A percentile compares a stretch with the other conserved stretches of the same genome.
Evolutionary conservation across 768 basidiomycete genomes (phyloP).

Genomic region (Chalciporus sphaerocephalus): DNA sequence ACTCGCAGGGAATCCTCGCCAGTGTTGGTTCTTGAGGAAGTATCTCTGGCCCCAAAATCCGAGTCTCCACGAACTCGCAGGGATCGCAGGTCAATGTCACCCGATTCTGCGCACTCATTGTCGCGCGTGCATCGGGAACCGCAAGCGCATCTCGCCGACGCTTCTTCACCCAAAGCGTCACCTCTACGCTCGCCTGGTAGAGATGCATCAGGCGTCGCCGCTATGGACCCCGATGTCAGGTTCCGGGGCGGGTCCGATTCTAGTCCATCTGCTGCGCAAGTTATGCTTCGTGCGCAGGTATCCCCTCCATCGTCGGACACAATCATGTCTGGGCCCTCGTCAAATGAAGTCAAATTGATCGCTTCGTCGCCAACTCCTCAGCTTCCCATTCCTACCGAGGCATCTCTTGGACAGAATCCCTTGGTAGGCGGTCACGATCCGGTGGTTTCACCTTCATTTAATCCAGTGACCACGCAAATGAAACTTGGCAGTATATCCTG

Average conservation of each 20-base stretch:
- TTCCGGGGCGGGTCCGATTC: background rate
- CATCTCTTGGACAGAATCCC: slow-evolving; percentile 1
- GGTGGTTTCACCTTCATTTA: background rate
- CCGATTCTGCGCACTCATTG: background rate
- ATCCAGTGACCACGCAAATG: slow-evolving; percentile 2
- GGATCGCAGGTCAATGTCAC: background rate
- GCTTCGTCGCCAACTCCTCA: background rate
- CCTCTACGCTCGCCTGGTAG: background rate
- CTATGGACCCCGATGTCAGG: slow-evolving; percentile 3
- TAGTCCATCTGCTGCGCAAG: background rate
- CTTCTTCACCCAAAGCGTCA: background rate
- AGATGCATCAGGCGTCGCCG: slow-evolving; percentile 4
- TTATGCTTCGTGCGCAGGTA: background rate
- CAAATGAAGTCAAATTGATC: background rate
- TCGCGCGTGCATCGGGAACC: background rate
- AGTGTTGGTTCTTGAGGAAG: background rate
- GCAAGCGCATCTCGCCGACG: background rate
- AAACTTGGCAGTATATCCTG: slow-evolving; percentile 14
- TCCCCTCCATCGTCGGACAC: slow-evolving; percentile 1
- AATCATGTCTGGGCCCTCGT: background rate
- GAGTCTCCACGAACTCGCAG: background rate
- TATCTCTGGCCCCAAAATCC: background rate
- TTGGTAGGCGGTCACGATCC: slow-evolving; percentile 4
- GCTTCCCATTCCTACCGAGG: background rate
- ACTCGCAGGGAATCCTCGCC: background rate